These are phyloP conservation scores for Colletotrichum trifolii DNA, from an alignment of 2,329 filamentous ascomycete genomes.

Conservation along the genomic window DNA sequence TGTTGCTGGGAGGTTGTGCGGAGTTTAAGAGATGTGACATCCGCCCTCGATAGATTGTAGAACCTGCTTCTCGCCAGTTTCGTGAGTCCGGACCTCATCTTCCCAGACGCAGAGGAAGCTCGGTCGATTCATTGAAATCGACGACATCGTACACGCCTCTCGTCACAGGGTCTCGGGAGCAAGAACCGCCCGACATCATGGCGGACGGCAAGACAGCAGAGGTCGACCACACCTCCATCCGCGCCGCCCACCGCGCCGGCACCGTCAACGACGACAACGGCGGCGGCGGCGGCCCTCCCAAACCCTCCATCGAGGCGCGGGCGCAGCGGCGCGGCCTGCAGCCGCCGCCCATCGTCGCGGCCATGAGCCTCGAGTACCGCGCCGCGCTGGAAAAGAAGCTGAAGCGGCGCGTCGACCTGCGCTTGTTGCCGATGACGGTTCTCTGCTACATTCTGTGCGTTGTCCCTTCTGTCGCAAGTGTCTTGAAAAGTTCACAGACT, in stretches of 20 bases:
- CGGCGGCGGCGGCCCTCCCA: background rate
- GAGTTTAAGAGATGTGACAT: conserved; percentile 11
- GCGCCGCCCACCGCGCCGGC: conserved; percentile 9
- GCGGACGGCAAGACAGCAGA: conserved; percentile 26
- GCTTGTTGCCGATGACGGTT: conserved; percentile 63
- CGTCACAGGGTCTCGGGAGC: background rate
- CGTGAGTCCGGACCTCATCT: background rate
- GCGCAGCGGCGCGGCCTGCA: conserved; percentile 20
- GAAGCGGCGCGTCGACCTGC: conserved; percentile 53
- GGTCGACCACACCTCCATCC: conserved; percentile 26
- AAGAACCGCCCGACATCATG: background rate
- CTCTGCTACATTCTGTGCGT: conserved; percentile 55
- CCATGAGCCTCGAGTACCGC: conserved; percentile 32
- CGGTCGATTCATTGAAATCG: background rate
- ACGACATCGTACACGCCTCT: background rate
- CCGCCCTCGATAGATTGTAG: background rate
- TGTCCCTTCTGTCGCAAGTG: background rate
- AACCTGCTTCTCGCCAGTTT: background rate
- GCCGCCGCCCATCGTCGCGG: conserved; percentile 25
- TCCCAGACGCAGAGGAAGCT: background rate
- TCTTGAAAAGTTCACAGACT: background rate
- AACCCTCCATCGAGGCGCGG: conserved; percentile 23
- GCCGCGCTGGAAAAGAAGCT: conserved; percentile 44
- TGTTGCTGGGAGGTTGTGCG: background rate
- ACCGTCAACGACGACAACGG: conserved; percentile 1